Percentiles rank a stretch among this genome's conserved stretches.
phyloP scores from a whole-genome alignment of 495 filamentous ascomycete species.

The Lentithecium fluviatile region DNA sequence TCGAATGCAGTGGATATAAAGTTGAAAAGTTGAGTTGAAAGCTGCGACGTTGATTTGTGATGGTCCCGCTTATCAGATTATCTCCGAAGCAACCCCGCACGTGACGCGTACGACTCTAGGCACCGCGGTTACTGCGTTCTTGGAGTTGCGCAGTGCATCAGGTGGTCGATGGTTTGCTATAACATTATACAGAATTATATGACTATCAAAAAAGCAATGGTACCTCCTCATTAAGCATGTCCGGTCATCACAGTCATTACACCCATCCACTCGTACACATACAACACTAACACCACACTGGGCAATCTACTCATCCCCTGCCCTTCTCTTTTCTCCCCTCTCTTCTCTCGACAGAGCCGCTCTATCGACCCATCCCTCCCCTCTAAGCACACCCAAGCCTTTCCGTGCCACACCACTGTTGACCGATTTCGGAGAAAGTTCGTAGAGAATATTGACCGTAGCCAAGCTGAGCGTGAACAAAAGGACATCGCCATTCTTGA shows the following conservation, averaged over 20 bases:
- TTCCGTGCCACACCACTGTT: slow-evolving; percentile 67
- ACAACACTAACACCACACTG: no score
- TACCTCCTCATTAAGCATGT: no score
- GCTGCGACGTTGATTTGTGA: slow-evolving; percentile 57
- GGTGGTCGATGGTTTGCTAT: no score
- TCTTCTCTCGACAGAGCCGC: slow-evolving; percentile 13
- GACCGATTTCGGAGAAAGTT: slow-evolving; percentile 65
- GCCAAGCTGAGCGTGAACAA: slow-evolving; percentile 76
- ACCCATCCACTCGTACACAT: not conserved
- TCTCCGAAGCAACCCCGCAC: slow-evolving; percentile 1
- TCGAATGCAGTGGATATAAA: not conserved
- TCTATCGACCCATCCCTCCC: slow-evolving; percentile 61
- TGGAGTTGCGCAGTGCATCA: no score
- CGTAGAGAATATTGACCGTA: slow-evolving; percentile 74
- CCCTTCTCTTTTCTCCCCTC: slow-evolving; percentile 27
- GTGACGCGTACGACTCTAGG: no score
- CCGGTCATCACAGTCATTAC: slow-evolving; percentile 22
- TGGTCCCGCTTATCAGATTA: not conserved
- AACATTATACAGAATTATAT: no score
- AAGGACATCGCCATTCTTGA: slow-evolving; percentile 78
- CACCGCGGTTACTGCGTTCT: no score
- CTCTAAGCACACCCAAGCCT: slow-evolving; percentile 70
- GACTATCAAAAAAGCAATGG: no score
- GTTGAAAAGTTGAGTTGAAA: slow-evolving; percentile 31
- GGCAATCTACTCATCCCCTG: slow-evolving; percentile 44